phyloP scores from a whole-genome alignment of 2,329 filamentous ascomycete genomes.

The Penicillium concentricum region DNA sequence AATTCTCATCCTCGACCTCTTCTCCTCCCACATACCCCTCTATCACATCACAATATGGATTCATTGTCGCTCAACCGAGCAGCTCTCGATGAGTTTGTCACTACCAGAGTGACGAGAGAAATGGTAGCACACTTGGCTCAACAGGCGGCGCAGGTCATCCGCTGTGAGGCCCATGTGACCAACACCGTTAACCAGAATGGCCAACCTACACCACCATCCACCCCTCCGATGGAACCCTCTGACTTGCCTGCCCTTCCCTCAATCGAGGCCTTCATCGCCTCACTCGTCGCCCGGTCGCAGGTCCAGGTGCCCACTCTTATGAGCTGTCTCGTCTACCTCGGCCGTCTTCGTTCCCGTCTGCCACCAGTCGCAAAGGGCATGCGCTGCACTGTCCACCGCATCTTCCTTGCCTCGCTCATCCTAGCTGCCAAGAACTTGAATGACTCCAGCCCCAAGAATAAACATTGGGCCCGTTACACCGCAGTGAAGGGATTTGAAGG shows the following conservation, averaged over 20 bases:
- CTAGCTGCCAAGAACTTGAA: conserved; percentile 95
- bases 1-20: conserved; percentile 1
- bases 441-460: conserved; percentile 98
- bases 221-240: conserved; percentile 53
- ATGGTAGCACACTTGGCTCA: conserved; percentile 50
- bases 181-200: conserved; percentile 45
- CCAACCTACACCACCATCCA: conserved; percentile 60
- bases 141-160: conserved; percentile 49
- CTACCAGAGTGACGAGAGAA: conserved; percentile 47
- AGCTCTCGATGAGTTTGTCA: conserved; percentile 50
- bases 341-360: conserved; percentile 76
- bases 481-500: conserved; percentile 67
- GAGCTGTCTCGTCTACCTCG: conserved; percentile 93
- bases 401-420: conserved; percentile 72
- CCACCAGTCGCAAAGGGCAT: conserved; percentile 95
- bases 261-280: conserved; percentile 86
- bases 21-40: neutral
- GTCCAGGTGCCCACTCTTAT: conserved; percentile 97
- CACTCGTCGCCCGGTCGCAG: conserved; percentile 86
- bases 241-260: conserved; percentile 63
- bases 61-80: conserved; percentile 37
- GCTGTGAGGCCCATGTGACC: conserved; percentile 53
- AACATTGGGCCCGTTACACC: conserved; percentile 98
- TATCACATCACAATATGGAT: conserved; percentile 9
- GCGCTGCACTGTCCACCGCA: conserved; percentile 93